A percentile compares a stretch with the other conserved stretches of the same genome.
Conservation (phyloP, 257 asterid genomes). For the Mitragyna speciosa region DNA sequence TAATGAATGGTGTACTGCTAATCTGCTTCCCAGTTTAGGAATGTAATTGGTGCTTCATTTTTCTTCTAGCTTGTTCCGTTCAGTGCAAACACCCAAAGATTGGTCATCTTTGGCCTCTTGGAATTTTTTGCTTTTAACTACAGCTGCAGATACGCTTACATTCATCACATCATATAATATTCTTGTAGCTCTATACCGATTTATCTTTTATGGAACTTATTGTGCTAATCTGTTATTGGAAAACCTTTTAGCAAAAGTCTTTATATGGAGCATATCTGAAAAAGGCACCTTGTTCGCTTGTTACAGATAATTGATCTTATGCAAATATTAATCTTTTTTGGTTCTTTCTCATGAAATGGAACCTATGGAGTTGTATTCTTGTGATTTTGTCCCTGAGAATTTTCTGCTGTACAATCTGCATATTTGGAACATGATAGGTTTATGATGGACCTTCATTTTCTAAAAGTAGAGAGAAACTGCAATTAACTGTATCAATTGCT, state of each 20-base stretch:
- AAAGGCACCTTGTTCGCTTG: neutral
- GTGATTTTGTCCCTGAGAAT: neutral
- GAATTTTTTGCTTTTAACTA: neutral
- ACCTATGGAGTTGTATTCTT: neutral
- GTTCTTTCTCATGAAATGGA: neutral
- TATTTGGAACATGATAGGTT: neutral
- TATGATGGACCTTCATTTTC: neutral
- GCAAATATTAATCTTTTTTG: too few relatives aligned
- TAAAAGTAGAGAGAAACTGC: neutral
- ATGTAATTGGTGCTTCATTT: neutral
- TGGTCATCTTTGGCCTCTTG: neutral
- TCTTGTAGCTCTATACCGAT: neutral
- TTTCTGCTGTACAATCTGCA: conserved; percentile 3
- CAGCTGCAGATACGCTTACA: neutral
- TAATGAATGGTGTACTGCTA: neutral
- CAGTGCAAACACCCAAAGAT: neutral
- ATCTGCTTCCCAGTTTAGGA: neutral
- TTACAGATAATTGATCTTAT: neutral
- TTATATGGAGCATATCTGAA: neutral
- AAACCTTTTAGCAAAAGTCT: neutral
- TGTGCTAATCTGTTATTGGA: neutral
- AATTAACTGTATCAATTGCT: neutral
- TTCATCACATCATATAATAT: neutral
- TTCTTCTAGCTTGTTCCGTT: neutral
- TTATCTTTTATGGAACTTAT: neutral